phyloP scores from a whole-genome alignment of 1,139 yeast species.

The Zhuliangozyma parablackwelliae region DNA sequence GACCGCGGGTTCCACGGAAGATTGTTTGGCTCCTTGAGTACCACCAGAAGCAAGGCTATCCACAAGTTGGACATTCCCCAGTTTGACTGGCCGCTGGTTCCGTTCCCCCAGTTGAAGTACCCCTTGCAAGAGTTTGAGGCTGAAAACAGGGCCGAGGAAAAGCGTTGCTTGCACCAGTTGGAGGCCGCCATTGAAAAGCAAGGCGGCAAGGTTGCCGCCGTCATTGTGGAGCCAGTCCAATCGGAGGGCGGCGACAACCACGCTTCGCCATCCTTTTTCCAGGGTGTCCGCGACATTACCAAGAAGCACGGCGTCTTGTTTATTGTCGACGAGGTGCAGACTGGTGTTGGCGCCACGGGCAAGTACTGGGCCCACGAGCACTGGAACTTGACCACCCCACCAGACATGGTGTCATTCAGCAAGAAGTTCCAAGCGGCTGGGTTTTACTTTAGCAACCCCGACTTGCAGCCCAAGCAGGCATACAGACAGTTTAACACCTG shows the following conservation, averaged over 20 bases:
- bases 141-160: conserved; percentile 58
- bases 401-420: conserved; percentile 71
- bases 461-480: conserved; percentile 57
- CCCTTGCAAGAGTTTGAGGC: conserved; percentile 53
- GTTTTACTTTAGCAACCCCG: conserved; percentile 63
- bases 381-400: conserved; percentile 59
- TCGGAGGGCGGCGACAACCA: conserved; percentile 78
- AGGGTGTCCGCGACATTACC: conserved; percentile 61
- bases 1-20: conserved; percentile 75
- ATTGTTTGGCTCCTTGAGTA: conserved; percentile 66
- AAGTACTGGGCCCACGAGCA: conserved; percentile 73
- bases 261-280: conserved; percentile 57
- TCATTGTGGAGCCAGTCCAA: conserved; percentile 70
- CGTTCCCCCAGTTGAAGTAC: conserved; percentile 62
- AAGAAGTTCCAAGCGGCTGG: conserved; percentile 81
- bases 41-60: conserved; percentile 70
- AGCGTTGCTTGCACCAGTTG: conserved; percentile 52
- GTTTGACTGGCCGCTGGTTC: conserved; percentile 74
- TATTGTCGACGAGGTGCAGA: conserved; percentile 72
- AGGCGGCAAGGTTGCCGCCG: conserved; percentile 55
- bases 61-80: conserved; percentile 76
- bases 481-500: conserved; percentile 80
- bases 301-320: conserved; percentile 53
- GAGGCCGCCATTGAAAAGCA: conserved; percentile 48
- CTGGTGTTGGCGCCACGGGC: conserved; percentile 74